Conservation (phyloP, 768 basidiomycete genomes). For the Termitomyces sp. region DNA sequence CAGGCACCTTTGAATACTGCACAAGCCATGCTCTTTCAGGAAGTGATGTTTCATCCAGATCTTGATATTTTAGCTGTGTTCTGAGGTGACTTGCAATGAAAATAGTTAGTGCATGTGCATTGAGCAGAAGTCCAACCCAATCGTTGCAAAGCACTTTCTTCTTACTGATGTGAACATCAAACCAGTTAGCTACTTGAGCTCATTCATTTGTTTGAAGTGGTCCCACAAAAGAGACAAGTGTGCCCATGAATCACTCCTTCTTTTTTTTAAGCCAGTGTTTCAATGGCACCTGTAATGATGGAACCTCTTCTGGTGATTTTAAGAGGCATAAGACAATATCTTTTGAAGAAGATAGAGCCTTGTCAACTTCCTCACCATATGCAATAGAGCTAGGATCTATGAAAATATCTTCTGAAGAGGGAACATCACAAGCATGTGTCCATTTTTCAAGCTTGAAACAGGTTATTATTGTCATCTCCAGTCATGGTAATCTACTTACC, state of each 20-base stretch:
- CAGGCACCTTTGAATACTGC: too few species aligned
- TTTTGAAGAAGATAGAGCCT: background rate
- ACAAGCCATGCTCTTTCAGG: too few species aligned
- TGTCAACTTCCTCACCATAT: background rate
- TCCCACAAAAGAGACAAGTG: background rate
- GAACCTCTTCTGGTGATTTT: background rate
- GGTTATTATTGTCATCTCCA: too few species aligned
- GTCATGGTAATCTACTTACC: background rate
- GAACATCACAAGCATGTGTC: background rate
- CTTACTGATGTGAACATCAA: constrained; percentile 3
- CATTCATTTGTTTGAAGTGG: background rate
- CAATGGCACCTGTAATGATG: background rate
- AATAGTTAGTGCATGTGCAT: too few species aligned
- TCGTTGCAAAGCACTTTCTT: too few species aligned
- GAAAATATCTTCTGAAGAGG: background rate
- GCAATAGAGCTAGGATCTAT: background rate
- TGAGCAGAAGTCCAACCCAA: too few species aligned
- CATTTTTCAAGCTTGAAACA: background rate
- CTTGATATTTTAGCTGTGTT: too few species aligned
- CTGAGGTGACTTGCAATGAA: too few species aligned
- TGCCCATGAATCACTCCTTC: background rate
- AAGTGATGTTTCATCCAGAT: too few species aligned
- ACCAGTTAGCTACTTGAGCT: too few species aligned
- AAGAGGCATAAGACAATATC: background rate
- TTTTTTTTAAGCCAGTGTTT: background rate